Base-by-base conservation (phyloP, 2,329 filamentous ascomycete genomes). In the Aspergillus alliaceus region DNA sequence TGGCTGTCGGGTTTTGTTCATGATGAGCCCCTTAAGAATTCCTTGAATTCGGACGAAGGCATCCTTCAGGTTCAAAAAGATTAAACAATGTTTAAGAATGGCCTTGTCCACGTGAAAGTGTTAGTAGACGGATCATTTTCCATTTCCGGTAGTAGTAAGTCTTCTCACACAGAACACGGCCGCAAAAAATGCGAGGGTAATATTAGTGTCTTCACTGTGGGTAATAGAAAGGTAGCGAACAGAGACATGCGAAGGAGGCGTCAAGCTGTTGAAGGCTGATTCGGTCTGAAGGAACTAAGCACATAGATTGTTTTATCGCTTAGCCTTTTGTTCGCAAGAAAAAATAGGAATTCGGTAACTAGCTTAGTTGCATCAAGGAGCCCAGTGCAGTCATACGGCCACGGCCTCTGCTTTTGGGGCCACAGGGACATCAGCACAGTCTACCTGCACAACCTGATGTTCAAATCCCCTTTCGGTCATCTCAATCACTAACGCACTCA, bases 401-500 rank as follows among this genome's bases (percentile, higher is more conserved):
- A 25, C 20, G 24, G 39, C 22, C 15, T 42, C 3, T 42, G 39
- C 22, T 25, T 6, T 42, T n/a, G 12, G 39, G 39, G 15, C 14
- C 14, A 42, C 12, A 25, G 20, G 39, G 2, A 22, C 22, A 22
- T 42, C 39, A 5, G 22, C 39, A 42, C 39, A 42, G 15, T 42
- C 12, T 20, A 42, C 22, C 22, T 42, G 39, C 20, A 42, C 39
- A 5, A 42, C 12, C 14, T 5, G 39, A 25, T 42, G 20, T n/a
- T 25, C 11, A 15, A 42, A 15, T 4, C 39, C 39, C 39, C 11
- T 42, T 8, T 42, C 39, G 12, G 14, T 64, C 57, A 27, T 70
- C 59, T 52, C 73, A 54, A 66, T 60, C 4, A 66, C 60, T 53
- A 65, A 14, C 4, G 64, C 64, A 29, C 60, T 66, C 7, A 66